phyloP scores from a whole-genome alignment of 768 basidiomycete genomes.

The Clitopilus hobsonii region DNA sequence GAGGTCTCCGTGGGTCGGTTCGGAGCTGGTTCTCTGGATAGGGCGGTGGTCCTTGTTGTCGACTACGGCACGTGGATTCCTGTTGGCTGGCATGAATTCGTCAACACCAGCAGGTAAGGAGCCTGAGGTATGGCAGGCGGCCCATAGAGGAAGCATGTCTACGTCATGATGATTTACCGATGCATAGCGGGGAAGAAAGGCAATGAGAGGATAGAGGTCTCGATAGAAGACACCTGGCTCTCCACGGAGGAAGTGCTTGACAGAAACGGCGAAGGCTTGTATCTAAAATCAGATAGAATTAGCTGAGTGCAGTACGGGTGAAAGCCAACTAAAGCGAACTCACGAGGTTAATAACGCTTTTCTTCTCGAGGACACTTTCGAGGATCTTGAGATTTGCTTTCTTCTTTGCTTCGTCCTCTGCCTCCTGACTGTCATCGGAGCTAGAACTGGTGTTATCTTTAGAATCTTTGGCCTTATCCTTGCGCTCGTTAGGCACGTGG shows the following conservation, averaged over 20 bases:
- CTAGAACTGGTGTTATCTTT: too few species aligned
- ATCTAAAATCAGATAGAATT: slow-evolving; percentile 29
- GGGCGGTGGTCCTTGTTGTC: not conserved
- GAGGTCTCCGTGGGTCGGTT: not conserved
- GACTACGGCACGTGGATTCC: not conserved
- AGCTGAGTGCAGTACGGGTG: not conserved
- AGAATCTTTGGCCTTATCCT: too few species aligned
- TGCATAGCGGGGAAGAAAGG: slow-evolving; percentile 59
- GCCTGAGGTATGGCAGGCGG: slow-evolving; percentile 28
- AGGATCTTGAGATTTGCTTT: slow-evolving; percentile 20
- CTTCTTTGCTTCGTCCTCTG: slow-evolving; percentile 19
- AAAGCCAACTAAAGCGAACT: not conserved
- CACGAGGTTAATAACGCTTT: slow-evolving; percentile 67
- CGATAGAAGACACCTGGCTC: slow-evolving; percentile 70
- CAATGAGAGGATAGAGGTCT: slow-evolving; percentile 67
- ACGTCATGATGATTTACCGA: slow-evolving; percentile 18
- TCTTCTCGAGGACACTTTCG: slow-evolving; percentile 62
- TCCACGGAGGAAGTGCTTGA: slow-evolving; percentile 68
- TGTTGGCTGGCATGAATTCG: not conserved
- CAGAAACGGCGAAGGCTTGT: slow-evolving; percentile 63
- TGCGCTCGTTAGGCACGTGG: slow-evolving; percentile 43
- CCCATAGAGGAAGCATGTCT: slow-evolving; percentile 57
- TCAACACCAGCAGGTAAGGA: slow-evolving; percentile 1
- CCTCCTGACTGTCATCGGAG: too few species aligned
- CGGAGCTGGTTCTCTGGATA: not conserved